A percentile compares a stretch with the other conserved stretches of the same genome.
phyloP scores from a whole-genome alignment of 2,329 filamentous ascomycete species.

The Clarireedia monteithiana region DNA sequence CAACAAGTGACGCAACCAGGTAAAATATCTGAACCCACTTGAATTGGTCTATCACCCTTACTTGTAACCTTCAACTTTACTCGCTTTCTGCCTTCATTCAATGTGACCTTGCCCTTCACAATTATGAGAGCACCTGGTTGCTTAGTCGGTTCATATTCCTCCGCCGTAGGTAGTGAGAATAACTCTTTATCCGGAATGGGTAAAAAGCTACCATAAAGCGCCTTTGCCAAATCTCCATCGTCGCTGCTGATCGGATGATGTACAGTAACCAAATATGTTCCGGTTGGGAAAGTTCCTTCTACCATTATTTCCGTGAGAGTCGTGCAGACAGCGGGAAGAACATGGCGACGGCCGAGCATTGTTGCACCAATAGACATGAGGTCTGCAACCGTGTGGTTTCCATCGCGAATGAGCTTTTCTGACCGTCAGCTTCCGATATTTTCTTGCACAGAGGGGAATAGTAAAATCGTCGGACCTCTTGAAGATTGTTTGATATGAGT shows the following conservation, averaged over 20 bases:
- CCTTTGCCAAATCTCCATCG: constrained; percentile 78
- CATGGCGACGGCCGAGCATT: constrained; percentile 89
- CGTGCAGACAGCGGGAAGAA: constrained; percentile 71
- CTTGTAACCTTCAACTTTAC: constrained; percentile 73
- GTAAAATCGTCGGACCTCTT: constrained; percentile 51
- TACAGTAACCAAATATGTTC: constrained; percentile 91
- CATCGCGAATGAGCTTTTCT: constrained; percentile 80
- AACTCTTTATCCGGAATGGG: constrained; percentile 62
- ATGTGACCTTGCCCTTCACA: constrained; percentile 54
- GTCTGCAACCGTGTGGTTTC: constrained; percentile 81
- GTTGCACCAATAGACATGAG: constrained; percentile 88
- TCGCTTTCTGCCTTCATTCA: constrained; percentile 70
- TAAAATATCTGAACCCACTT: constrained; percentile 43
- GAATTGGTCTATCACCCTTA: constrained; percentile 81
- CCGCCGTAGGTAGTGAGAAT: constrained; percentile 58
- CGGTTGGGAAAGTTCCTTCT: constrained; percentile 84
- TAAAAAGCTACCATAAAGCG: constrained; percentile 85
- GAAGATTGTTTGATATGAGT: constrained; percentile 79
- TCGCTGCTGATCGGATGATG: constrained; percentile 82
- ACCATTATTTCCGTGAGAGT: constrained; percentile 83
- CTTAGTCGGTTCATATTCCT: constrained; percentile 57
- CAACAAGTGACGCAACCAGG: neutral
- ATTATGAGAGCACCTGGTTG: constrained; percentile 74
- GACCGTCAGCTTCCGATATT: constrained; percentile 11
- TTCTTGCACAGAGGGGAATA: neutral